Evolutionary conservation across 371 early-diverging fungal genomes (phyloP), one percentile per base, ranked within the genome.

Genomic region (Cokeromyces recurvatus): DNA sequence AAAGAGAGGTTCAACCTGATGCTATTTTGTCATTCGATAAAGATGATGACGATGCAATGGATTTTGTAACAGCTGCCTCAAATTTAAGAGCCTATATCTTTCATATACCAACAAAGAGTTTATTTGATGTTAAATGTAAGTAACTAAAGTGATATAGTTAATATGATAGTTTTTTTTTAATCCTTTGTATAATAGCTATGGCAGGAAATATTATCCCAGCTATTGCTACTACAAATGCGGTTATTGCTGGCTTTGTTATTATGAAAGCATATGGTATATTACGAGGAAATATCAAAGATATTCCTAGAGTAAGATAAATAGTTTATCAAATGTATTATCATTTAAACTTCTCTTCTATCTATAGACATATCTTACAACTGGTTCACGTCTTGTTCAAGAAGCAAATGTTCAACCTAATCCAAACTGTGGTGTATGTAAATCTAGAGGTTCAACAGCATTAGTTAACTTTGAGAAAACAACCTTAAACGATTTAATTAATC

Each of bases 211-310:
- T 99, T 48, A 99, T 99, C 41, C 99, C 99, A 1, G 99, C 99
- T n/a, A 97, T 99, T 52, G 99, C 99, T 17, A 99, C 99, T 0
- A 98, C 99, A 5, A 99, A 99, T 55, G 99, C 99, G 4, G 90
- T 99, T 29, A 85, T 99, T 53, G 94, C 99, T 17, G 99, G 99
- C 2, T 69, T 97, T 56, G 91, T 95, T 38, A 89, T 94, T 10
- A 77, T 92, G 68, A 81, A 90, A 38, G 91, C 93, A 1, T 83
- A 87, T 57, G 83, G 52, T 51, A 78, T 85, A 59, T 44, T 58
- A 36, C 22, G 38, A 32, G 45, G 53, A 35, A 36, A 56, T 16
- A 25, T 43, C 24, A 51, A 51, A 22, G 35, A 38, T 32, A 51
- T 51, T 35, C 27, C 32, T 29, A 38, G 54, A 22, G 51, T 58